These are phyloP conservation scores for Zoysia pacifica DNA, from an alignment of 176 grass and related monocot genomes.

Conservation along the genomic window DNA sequence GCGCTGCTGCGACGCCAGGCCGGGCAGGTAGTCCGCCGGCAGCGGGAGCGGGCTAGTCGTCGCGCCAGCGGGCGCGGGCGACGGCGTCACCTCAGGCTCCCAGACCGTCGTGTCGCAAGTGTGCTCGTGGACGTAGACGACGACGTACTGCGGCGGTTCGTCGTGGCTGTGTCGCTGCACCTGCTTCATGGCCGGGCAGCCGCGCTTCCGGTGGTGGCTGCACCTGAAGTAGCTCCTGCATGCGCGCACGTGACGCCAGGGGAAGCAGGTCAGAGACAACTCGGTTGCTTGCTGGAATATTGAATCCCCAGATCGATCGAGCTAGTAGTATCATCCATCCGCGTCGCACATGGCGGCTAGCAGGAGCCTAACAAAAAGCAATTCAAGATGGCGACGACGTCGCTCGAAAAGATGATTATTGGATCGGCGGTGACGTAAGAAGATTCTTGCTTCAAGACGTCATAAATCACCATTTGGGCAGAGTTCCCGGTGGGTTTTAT, in stretches of 20 bases:
- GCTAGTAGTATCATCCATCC: background rate
- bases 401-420: background rate
- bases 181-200: conserved; percentile 64
- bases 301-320: background rate
- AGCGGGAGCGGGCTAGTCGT: background rate
- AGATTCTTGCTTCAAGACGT: background rate
- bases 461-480: background rate
- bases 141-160: conserved; percentile 37
- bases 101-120: conserved; percentile 38
- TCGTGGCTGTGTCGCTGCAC: conserved; percentile 53
- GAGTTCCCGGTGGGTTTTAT: too few species aligned
- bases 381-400: background rate
- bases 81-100: background rate
- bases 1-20: background rate
- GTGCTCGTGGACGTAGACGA: conserved; percentile 61
- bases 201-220: conserved; percentile 46
- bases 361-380: conserved; percentile 2
- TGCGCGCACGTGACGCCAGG: background rate
- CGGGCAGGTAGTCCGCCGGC: background rate
- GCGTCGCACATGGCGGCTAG: conserved; percentile 25
- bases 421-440: background rate
- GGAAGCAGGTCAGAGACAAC: background rate
- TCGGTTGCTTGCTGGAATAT: conserved; percentile 20
- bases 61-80: background rate
- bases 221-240: conserved; percentile 76